Percentiles rank a stretch among this genome's conserved stretches.
Evolutionary conservation across 495 filamentous ascomycete genomes (phyloP).

Genomic region (Aspergillus cristatus): DNA sequence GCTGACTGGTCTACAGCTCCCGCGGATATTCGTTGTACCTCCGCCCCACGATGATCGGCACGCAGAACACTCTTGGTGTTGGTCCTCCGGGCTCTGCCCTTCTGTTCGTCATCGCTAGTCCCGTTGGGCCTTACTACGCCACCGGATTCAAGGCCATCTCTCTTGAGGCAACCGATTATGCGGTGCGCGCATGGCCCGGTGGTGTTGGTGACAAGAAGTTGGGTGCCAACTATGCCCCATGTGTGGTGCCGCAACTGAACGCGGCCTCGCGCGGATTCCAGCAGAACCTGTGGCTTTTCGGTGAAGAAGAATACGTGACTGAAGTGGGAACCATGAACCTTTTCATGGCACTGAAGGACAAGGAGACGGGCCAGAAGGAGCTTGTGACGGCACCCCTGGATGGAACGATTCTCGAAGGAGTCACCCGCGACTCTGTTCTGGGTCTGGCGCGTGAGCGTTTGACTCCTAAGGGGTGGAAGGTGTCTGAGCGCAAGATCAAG

Average conservation of each 20-base stretch:
- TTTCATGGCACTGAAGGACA: conserved; percentile 72
- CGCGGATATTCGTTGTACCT: conserved; percentile 91
- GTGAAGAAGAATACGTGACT: conserved; percentile 85
- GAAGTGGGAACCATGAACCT: conserved; percentile 99
- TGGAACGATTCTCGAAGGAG: conserved; percentile 93
- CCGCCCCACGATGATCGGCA: conserved; percentile 93
- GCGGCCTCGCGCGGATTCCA: conserved; percentile 87
- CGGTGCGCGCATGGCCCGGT: conserved; percentile 94
- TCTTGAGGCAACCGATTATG: conserved; percentile 86
- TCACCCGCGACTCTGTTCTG: conserved; percentile 83
- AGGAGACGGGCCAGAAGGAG: conserved; percentile 79
- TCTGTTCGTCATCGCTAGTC: conserved; percentile 89
- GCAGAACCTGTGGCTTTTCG: conserved; percentile 97
- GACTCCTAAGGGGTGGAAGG: conserved; percentile 74
- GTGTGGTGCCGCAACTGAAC: conserved; percentile 85
- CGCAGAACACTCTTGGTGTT: conserved; percentile 85
- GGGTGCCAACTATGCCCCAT: conserved; percentile 95
- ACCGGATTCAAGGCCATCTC: conserved; percentile 95
- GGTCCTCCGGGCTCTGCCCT: conserved; percentile 84
- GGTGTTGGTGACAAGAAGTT: conserved; percentile 97
- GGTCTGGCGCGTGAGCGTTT: conserved; percentile 74
- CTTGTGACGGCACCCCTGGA: conserved; percentile 88
- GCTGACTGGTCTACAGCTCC: conserved; percentile 24
- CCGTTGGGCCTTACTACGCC: conserved; percentile 95
- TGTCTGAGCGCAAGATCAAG: conserved; percentile 80